Base-by-base conservation (phyloP, 305 asterid species). In the Fraxinus velutina region DNA sequence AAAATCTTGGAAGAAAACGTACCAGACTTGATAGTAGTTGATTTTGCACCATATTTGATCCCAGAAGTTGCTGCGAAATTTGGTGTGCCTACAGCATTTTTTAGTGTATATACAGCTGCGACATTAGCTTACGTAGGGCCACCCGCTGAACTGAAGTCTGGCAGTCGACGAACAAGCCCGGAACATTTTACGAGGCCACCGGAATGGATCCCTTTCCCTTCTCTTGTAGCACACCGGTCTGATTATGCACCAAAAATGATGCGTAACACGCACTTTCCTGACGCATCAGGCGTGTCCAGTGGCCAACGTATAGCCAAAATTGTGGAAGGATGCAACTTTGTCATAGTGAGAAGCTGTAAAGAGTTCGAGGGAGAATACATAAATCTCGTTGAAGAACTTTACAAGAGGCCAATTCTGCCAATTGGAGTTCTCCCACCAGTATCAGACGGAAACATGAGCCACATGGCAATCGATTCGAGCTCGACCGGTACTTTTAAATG, bases 341-440 rank as follows among this genome's bases (percentile, higher is more conserved):
- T 87, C 1, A 81, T 81, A 24, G 79, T 86, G 32, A 83, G 85
- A 78, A 87, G 84, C 79, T 87, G 89, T 6, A 44, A 74, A 6
- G 87, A 86, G 76, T 87, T 89, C 2, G 89, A 87, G 70, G 88
- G 84, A 10, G 86, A 82, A 60, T 85, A 85, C 62, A 21, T 89
- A 62, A 19, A 32, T 34, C 80, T 77, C 4, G 33, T 85, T 8
- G 84, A 27, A 27, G 30, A 87, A 39, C 86, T 89, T 15, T 82
- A 82, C 24, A 66, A 84, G 33, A 80, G 70, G 74, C 88, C 87
- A 2, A 85, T 88, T 70, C 34, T 87, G 44, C 89, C 91, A 0
- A 78, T 88, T 2, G 90, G 91, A 1, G 21, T 83, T 29, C 90
- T 88, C 10, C 83, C 86, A 21, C 87, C 90, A 1, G 6, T 36